phyloP scores from a whole-genome alignment of 768 basidiomycete genomes.

The Sporobolomyces pararoseus region DNA sequence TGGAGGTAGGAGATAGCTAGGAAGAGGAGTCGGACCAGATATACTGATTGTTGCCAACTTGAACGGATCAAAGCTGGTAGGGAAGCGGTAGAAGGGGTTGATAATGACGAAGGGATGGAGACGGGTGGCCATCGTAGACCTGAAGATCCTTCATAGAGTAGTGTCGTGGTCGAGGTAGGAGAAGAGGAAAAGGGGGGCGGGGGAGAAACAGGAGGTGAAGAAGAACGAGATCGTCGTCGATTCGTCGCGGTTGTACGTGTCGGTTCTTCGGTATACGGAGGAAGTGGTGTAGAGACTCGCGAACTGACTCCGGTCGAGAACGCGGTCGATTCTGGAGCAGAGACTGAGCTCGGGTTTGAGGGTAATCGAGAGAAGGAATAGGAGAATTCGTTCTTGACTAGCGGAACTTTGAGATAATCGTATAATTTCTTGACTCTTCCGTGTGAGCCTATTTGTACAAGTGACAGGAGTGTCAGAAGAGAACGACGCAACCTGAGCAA shows the following conservation, averaged over 20 bases:
- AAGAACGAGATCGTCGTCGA: background rate
- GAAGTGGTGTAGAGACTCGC: background rate
- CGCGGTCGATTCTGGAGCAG: conserved; percentile 46
- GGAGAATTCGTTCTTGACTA: conserved; percentile 60
- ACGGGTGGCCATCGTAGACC: conserved; percentile 32
- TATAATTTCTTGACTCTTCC: conserved; percentile 66
- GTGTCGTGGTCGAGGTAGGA: background rate
- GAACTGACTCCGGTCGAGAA: background rate
- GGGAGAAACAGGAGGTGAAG: background rate
- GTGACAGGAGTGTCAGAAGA: too few species aligned
- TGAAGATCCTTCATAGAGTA: conserved; percentile 29
- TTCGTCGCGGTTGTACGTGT: too few species aligned
- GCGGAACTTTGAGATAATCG: conserved; percentile 59
- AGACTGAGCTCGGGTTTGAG: too few species aligned
- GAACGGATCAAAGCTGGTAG: conserved; percentile 20
- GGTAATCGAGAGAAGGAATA: conserved; percentile 70
- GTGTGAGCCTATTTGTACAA: conserved; percentile 78
- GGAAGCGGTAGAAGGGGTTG: conserved; percentile 40
- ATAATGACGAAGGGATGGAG: too few species aligned
- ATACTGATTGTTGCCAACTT: conserved; percentile 6
- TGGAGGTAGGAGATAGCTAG: conserved; percentile 50
- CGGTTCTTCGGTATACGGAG: conserved; percentile 39
- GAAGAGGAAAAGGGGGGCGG: background rate
- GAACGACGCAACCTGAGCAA: too few species aligned
- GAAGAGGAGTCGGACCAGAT: conserved; percentile 51